phyloP scores from a whole-genome alignment of 2,329 filamentous ascomycete genomes.

The Botrytis medusae region DNA sequence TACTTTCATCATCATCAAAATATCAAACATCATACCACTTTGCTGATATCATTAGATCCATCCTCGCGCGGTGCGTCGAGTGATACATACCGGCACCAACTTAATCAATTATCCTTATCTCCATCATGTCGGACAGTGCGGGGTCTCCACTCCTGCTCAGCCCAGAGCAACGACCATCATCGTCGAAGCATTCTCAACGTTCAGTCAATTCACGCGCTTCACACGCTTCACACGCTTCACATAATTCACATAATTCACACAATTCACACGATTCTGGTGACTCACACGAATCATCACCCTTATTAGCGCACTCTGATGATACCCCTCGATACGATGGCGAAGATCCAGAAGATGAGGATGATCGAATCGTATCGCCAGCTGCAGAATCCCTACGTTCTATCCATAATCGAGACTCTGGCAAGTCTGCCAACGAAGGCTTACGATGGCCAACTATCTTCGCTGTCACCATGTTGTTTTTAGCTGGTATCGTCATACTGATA shows the following conservation, averaged over 20 bases:
- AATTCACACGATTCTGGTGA: not conserved
- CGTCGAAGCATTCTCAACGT: conserved; percentile 17
- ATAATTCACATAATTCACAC: not conserved
- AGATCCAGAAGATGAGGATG: conserved; percentile 30
- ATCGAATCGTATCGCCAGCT: conserved; percentile 37
- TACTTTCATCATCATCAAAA: not conserved
- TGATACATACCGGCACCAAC: conserved; percentile 7
- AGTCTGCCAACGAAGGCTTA: conserved; percentile 42
- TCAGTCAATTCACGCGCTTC: not conserved
- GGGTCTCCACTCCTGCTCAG: conserved; percentile 21
- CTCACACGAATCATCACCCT: conserved; percentile 40
- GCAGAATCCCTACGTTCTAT: conserved; percentile 41
- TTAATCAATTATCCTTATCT: conserved; percentile 8
- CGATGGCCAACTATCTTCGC: conserved; percentile 80
- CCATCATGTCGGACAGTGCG: conserved; percentile 16
- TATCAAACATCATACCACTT: not conserved
- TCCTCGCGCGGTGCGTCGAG: conserved; percentile 23
- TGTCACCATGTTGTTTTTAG: conserved; percentile 61
- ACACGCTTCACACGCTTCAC: not conserved
- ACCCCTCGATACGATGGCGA: conserved; percentile 38
- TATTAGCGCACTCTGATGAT: conserved; percentile 38
- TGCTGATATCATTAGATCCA: conserved; percentile 8
- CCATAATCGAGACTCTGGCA: conserved; percentile 36
- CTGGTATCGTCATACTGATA: conserved; percentile 68
- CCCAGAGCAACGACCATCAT: conserved; percentile 19